Conservation (phyloP, 106 monocot genomes). For the Apostasia ramifera region DNA sequence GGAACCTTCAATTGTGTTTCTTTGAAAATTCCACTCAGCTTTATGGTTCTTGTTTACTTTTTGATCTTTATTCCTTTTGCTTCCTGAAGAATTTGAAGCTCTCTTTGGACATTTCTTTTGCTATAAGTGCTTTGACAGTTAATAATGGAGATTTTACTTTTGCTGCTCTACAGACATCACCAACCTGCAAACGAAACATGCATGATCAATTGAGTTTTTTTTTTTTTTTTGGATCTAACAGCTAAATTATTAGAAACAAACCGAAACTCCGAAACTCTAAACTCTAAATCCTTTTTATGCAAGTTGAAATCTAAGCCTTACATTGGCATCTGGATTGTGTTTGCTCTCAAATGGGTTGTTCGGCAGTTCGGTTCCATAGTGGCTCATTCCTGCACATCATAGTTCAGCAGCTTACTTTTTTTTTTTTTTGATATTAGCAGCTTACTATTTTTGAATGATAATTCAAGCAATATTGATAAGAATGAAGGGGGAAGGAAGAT, state of each 20-base stretch:
- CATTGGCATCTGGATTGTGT: slow-evolving; percentile 7
- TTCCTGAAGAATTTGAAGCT: slow-evolving; percentile 1
- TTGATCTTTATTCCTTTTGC: slow-evolving; percentile 9
- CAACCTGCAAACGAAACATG: slow-evolving; percentile 29
- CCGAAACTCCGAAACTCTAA: not conserved
- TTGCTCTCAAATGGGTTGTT: slow-evolving; percentile 5
- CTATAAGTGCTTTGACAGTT: slow-evolving; percentile 57
- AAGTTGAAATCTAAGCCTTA: not conserved
- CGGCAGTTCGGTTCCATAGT: not conserved
- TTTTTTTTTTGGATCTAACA: not conserved
- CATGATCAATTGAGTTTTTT: no score
- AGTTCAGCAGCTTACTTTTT: not conserved
- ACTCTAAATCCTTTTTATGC: not conserved
- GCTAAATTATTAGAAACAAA: not conserved
- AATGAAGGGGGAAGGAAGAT: not conserved
- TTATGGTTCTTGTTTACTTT: slow-evolving; percentile 18
- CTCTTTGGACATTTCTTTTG: slow-evolving; percentile 47
- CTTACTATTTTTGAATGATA: no score
- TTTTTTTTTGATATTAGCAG: no score
- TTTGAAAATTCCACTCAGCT: slow-evolving; percentile 9
- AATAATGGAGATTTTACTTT: slow-evolving; percentile 6
- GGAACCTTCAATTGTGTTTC: slow-evolving; percentile 23
- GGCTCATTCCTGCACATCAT: slow-evolving; percentile 8
- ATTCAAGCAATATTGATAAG: not conserved
- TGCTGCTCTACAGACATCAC: slow-evolving; percentile 6